Conservation (phyloP, 106 monocot genomes). For the Chionographis japonica region DNA sequence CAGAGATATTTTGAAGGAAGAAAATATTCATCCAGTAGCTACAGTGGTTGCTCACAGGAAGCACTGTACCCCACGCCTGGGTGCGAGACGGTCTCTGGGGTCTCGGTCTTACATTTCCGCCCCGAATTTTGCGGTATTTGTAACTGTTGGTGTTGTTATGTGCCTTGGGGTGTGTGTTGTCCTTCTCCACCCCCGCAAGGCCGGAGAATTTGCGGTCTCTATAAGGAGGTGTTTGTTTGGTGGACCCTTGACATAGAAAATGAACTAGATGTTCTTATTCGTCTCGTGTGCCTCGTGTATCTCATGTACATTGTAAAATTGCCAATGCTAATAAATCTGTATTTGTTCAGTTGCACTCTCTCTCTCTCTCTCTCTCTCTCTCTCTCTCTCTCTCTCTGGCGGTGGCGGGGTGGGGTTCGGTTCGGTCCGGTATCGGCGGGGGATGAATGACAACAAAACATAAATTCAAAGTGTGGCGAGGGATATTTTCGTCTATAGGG, state of each 20-base stretch:
- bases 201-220: constrained; percentile 30
- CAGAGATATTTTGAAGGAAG: constrained; percentile 7
- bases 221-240: constrained; percentile 56
- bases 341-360: too few relatives aligned
- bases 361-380: too few relatives aligned
- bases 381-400: too few relatives aligned
- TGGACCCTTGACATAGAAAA: not conserved
- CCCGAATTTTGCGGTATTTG: constrained; percentile 21
- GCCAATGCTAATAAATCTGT: too few relatives aligned
- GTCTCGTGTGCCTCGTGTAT: too few relatives aligned
- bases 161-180: constrained; percentile 66
- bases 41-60: constrained; percentile 9
- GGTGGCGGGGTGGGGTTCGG: too few relatives aligned
- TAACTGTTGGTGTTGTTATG: constrained; percentile 36
- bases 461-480: too few relatives aligned
- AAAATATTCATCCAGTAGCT: constrained; percentile 26
- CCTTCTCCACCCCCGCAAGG: constrained; percentile 57
- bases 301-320: too few relatives aligned
- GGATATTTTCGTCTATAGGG: too few relatives aligned
- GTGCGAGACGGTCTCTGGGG: constrained; percentile 15
- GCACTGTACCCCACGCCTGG: constrained; percentile 5
- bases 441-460: too few relatives aligned
- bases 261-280: too few relatives aligned
- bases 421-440: too few relatives aligned
- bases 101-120: constrained; percentile 16